Percentiles rank a stretch among this genome's conserved stretches.
Evolutionary conservation across 2,329 filamentous ascomycete genomes (phyloP).

Genomic region (Gnomoniopsis smithogilvyi): DNA sequence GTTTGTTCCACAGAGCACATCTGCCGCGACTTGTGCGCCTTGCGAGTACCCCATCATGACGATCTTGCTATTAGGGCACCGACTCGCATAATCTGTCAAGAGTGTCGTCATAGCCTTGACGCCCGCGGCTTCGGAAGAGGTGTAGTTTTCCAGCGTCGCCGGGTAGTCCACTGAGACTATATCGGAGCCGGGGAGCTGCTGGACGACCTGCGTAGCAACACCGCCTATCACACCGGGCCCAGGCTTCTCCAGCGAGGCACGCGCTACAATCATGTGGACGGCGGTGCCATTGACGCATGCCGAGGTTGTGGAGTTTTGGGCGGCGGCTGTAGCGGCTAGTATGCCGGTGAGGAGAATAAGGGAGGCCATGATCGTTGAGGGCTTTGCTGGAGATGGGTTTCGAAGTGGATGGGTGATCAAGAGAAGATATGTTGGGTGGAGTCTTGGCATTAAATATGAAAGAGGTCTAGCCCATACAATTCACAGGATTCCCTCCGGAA

Average conservation of each 20-base stretch:
- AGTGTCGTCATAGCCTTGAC: constrained; percentile 18
- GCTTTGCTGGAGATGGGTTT: neutral
- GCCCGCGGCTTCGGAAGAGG: constrained; percentile 19
- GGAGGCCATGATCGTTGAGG: neutral
- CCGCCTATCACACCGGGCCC: constrained; percentile 22
- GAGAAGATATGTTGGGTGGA: neutral
- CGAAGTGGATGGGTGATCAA: no score
- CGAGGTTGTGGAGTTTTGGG: constrained; percentile 1
- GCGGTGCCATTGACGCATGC: constrained; percentile 20
- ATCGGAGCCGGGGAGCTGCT: constrained; percentile 21
- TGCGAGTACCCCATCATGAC: constrained; percentile 26
- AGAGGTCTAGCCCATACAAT: neutral
- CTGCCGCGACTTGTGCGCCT: constrained; percentile 24
- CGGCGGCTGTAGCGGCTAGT: neutral
- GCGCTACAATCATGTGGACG: constrained; percentile 24
- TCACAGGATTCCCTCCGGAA: neutral
- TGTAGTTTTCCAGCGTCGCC: constrained; percentile 23
- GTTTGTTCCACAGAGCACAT: constrained; percentile 22
- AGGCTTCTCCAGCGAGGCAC: constrained; percentile 21
- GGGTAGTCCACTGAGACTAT: constrained; percentile 24
- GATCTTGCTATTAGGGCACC: constrained; percentile 23
- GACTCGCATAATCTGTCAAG: constrained; percentile 17
- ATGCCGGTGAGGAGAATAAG: constrained; percentile 5
- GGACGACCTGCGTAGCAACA: constrained; percentile 23
- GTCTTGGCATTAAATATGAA: neutral